phyloP scores from a whole-genome alignment of 176 grass and related monocot species.

The Rhynchospora breviuscula region DNA sequence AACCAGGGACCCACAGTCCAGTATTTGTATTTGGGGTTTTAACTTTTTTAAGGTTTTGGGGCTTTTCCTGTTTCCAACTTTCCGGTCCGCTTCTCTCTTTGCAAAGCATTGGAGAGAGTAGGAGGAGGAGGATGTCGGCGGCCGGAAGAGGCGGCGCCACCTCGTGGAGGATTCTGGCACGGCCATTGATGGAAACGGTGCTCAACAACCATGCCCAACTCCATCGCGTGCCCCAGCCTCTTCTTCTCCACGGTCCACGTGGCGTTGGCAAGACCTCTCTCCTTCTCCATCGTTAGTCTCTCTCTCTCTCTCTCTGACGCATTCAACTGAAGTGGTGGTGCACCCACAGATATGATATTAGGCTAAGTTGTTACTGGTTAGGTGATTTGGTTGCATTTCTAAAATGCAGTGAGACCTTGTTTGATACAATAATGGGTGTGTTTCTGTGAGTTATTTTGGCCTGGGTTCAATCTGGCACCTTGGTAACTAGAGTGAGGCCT shows the following conservation, averaged over 20 bases:
- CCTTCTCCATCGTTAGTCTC: conserved; percentile 42
- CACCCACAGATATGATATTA: not conserved
- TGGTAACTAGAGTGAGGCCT: not conserved
- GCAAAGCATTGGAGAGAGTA: not conserved
- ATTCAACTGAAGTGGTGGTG: not conserved
- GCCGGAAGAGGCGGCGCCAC: conserved; percentile 6
- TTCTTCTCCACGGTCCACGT: conserved; percentile 78
- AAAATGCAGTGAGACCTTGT: not conserved
- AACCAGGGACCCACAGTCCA: not conserved
- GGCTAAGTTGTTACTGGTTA: not conserved
- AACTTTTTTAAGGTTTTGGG: not conserved
- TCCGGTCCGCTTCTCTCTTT: not conserved
- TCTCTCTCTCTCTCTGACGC: conserved; percentile 4
- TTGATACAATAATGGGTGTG: not conserved
- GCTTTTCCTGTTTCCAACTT: not conserved
- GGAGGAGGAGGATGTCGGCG: conserved; percentile 16
- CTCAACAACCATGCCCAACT: conserved; percentile 74
- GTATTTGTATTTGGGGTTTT: conserved; percentile 8
- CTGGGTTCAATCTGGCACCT: not conserved
- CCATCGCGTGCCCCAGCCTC: conserved; percentile 62
- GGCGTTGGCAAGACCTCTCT: conserved; percentile 89
- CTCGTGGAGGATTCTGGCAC: conserved; percentile 65
- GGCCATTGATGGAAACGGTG: conserved; percentile 71
- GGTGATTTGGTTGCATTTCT: not conserved
- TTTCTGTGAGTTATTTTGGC: not conserved